phyloP scores from a whole-genome alignment of 2,329 filamentous ascomycete species.

The Teratosphaeria zuluensis region DNA sequence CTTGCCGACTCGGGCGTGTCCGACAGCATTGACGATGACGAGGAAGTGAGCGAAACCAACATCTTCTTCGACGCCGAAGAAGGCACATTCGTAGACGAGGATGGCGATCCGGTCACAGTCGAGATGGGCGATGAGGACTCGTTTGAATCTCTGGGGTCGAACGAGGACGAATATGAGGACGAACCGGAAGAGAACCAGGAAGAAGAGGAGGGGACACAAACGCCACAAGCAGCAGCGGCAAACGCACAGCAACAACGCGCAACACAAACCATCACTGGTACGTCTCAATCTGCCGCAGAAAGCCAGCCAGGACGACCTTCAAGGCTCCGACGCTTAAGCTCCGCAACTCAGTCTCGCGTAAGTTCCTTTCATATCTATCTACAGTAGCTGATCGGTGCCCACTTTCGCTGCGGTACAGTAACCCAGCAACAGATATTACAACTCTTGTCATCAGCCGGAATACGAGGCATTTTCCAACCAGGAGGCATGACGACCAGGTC shows the following conservation, averaged over 20 bases:
- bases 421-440: constrained; percentile 44
- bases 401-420: constrained; percentile 23
- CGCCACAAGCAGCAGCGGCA: constrained; percentile 15
- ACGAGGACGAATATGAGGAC: constrained; percentile 14
- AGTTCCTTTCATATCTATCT: constrained; percentile 2
- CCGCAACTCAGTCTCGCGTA: constrained; percentile 9
- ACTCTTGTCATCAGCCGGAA: constrained; percentile 43
- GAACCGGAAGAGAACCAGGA: constrained; percentile 23
- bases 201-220: constrained; percentile 25
- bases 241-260: constrained; percentile 1
- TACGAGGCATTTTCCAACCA: constrained; percentile 43
- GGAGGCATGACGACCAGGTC: constrained; percentile 17
- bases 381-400: constrained; percentile 10
- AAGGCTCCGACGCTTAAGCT: constrained; percentile 6
- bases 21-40: constrained; percentile 31
- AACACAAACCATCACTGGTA: constrained; percentile 22
- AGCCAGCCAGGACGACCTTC: constrained; percentile 3
- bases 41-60: constrained; percentile 32
- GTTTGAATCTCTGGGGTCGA: constrained; percentile 20
- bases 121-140: constrained; percentile 15
- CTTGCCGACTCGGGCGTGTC: constrained; percentile 11
- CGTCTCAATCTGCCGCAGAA: constrained; percentile 7
- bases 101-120: constrained; percentile 19
- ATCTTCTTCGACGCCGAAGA: constrained; percentile 29
- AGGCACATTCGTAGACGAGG: constrained; percentile 21